Conservation (phyloP, 768 basidiomycete species). For the Suillus brevipes region DNA sequence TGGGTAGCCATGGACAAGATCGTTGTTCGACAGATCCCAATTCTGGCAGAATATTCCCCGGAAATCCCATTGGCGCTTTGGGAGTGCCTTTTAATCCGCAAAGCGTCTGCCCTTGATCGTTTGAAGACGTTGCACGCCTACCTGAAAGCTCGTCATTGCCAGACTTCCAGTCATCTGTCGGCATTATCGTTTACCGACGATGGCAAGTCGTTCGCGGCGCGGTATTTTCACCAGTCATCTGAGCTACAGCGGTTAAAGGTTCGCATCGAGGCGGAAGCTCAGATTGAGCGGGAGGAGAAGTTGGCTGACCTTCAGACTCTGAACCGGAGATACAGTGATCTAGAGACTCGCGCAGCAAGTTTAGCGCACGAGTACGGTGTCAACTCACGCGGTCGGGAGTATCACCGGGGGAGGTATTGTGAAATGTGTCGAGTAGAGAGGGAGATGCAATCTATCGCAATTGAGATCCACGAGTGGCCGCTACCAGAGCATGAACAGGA, state of each 20-base stretch:
- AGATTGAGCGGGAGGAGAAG: constrained; percentile 25
- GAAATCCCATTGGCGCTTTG: constrained; percentile 30
- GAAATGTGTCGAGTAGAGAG: constrained; percentile 31
- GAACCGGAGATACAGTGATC: constrained; percentile 16
- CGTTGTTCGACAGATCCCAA: constrained; percentile 19
- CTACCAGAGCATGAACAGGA: constrained; percentile 30
- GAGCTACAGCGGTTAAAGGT: constrained; percentile 26
- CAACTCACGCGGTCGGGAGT: not conserved
- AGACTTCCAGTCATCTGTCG: not conserved
- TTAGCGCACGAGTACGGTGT: not conserved
- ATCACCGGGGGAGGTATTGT: constrained; percentile 16
- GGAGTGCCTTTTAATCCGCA: constrained; percentile 31
- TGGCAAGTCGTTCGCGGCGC: constrained; percentile 30
- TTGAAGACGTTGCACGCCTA: constrained; percentile 31
- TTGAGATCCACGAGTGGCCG: constrained; percentile 48
- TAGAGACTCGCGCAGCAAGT: not conserved
- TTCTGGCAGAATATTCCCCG: constrained; percentile 34
- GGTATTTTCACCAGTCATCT: constrained; percentile 32
- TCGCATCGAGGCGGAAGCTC: constrained; percentile 33
- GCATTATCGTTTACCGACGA: constrained; percentile 10
- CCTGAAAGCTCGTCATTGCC: constrained; percentile 32
- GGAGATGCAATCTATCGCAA: constrained; percentile 24
- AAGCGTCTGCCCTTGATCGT: constrained; percentile 27
- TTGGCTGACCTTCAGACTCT: not conserved
- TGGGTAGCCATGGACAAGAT: constrained; percentile 39